Base-by-base conservation (phyloP, 768 basidiomycete species). In the Suillus sp. region DNA sequence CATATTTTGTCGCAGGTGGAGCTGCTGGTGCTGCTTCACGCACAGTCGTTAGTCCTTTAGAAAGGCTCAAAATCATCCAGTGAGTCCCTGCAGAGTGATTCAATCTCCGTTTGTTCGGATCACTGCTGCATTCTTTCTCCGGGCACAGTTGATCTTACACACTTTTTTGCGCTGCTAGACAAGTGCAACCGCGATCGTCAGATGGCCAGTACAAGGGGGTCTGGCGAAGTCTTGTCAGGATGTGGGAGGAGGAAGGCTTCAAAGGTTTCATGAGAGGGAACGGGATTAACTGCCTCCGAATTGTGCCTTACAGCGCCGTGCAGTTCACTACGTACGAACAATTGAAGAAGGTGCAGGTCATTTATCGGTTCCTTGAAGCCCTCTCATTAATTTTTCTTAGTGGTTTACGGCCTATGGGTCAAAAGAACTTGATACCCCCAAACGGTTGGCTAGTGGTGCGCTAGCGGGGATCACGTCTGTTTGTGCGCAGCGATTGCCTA, bases 21-120 rank as follows among this genome's bases (percentile, higher is more conserved):
- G 61, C 81, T 59, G 84, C 84, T 37, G 84, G 84, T 34, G 84
- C 85, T 40, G 87, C 93, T 10, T 93, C 91, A 63, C 81, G 96
- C 61, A 97, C 96, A 2, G 92, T 97, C 16, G 96, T 99, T 56
- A 90, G 88, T 68, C 96, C 96, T 11, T 75, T 98, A 16, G 95
- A 98, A 70, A 80, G 96, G 63, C 81, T 99, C 61, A 99, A 99
- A 78, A 98, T 99, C 71, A 97, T 99, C 65, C 90, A 96, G 95
- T 96, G 69, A 71, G 92, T 82, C 38, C 22, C 54, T 51, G 7
- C 40, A 25, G 25, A 40, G 32, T 51, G 48, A 47, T 62, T 7
- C 32, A 30, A 51, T 51, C 62, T 32, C 48, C 22, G 55, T 37
- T 38, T 20, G 25, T 57, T 57, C 56, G 56, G 56, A 61, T 3